Evolutionary conservation across 345 rosid genomes (phyloP), one percentile per base, ranked within the genome.

Genomic region (Salix koriyanagi): DNA sequence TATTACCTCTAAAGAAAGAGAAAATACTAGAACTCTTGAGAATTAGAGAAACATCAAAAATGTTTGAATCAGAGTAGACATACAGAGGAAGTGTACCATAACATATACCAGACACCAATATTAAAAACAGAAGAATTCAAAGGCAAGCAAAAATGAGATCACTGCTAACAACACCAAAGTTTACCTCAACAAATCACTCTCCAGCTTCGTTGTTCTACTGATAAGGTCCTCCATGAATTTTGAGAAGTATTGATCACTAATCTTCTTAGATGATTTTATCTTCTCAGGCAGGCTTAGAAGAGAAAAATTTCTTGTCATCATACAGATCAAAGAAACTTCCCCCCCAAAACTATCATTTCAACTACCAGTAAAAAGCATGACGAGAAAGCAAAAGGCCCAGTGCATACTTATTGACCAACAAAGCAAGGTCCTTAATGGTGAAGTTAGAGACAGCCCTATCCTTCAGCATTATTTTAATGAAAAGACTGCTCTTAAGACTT

Each of bases 181-280:
- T 75, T 84, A 93, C 99, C 98, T 87, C 72, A 79, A 82, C 39
- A 92, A 72, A 65, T 82, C 91, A 0, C 73, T 88, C 83, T 93
- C 96, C 71, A 96, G 81, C 83, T 83, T 87, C 82, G 50, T 83
- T 60, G 90, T 80, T 85, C 88, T 88, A 78, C 77, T 73, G 76
- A 83, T 48, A 58, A 90, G 80, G 74, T 87, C 91, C 81, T 92
- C 97, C 80, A 90, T 86, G 75, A 87, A 88, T 84, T 86, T 91
- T 54, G 82, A 78, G 66, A 91, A 85, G 82, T 83, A 84, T 62
- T 86, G 86, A 69, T 90, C 86, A 73, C 85, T 79, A 79, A 69
- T 76, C 81, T 81, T 85, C 79, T 84, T 87, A 10, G 86, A 77
- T 73, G 60, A 65, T 78, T 80, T 76, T 42, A 76, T 69, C 78